Conservation (phyloP, 129 eudicot species). For the Artemisia tridentata region DNA sequence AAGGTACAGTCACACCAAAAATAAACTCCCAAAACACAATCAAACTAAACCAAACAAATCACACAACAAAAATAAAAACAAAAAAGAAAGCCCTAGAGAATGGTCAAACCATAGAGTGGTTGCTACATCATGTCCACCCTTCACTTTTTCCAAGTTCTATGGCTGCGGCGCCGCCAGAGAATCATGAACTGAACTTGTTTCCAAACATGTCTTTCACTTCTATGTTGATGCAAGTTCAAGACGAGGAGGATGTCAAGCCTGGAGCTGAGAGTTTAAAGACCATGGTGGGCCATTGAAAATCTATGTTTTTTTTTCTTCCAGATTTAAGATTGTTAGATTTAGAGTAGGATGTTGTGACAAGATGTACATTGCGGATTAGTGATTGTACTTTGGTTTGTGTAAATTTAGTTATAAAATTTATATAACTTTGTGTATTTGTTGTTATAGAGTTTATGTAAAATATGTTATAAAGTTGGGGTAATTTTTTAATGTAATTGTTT, state of each 20-base stretch:
- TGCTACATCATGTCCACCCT: conserved; percentile 29
- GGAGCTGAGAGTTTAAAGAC: neutral
- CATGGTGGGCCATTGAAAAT: conserved; percentile 19
- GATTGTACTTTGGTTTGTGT: conserved; percentile 21
- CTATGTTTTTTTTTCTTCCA: conserved; percentile 13
- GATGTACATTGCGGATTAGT: neutral
- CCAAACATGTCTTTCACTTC: conserved; percentile 30
- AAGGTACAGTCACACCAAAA: too few relatives aligned
- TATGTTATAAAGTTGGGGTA: too few relatives aligned
- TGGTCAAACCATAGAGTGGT: conserved; percentile 41
- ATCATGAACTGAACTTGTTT: conserved; percentile 27
- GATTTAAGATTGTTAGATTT: conserved; percentile 2
- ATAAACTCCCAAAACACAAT: neutral
- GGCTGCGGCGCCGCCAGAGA: neutral
- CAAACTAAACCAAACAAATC: neutral
- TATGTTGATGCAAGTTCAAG: conserved; percentile 37
- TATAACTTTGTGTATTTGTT: too few relatives aligned
- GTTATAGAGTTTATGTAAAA: too few relatives aligned
- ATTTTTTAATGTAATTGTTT: too few relatives aligned
- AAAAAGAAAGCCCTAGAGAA: neutral
- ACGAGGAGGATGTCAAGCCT: conserved; percentile 13
- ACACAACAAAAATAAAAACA: neutral
- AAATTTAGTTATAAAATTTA: too few relatives aligned
- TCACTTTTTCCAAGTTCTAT: conserved; percentile 12
- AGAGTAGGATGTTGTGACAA: neutral